Evolutionary conservation across 345 rosid species (phyloP).

Genomic region (Gossypium thurberi): DNA sequence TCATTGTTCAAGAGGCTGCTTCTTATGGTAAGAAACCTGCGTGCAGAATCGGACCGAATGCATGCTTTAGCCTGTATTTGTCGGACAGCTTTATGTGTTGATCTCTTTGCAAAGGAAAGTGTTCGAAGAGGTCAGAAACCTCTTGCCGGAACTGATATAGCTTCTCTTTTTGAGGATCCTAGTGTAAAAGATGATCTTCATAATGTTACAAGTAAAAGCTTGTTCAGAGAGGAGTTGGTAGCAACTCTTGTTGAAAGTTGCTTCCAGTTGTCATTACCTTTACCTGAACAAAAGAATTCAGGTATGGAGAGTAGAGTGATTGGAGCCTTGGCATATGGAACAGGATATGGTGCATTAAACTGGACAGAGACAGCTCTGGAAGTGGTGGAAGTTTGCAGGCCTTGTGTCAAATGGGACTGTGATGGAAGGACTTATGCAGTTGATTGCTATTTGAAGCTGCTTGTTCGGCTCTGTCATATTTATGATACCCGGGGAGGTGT

Average conservation of each 20-base stretch:
- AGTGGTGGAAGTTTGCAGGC: constrained; percentile 96
- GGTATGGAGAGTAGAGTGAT: constrained; percentile 99
- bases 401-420: constrained; percentile 98
- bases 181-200: constrained; percentile 84
- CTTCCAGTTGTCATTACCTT: constrained; percentile 93
- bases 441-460: constrained; percentile 92
- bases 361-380: constrained; percentile 98
- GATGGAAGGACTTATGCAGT: constrained; percentile 95
- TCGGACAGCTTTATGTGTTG: constrained; percentile 96
- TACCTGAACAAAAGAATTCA: constrained; percentile 81
- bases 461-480: constrained; percentile 88
- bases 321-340: constrained; percentile 97
- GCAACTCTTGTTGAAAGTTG: constrained; percentile 98
- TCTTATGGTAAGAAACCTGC: constrained; percentile 93
- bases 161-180: constrained; percentile 92
- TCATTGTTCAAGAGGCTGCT: constrained; percentile 88
- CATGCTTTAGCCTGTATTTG: constrained; percentile 97
- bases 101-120: constrained; percentile 93
- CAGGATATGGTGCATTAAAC: constrained; percentile 97
- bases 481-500: constrained; percentile 97
- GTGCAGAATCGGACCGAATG: constrained; percentile 99
- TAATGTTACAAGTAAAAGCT: constrained; percentile 68
- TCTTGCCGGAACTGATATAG: constrained; percentile 88
- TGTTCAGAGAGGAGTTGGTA: constrained; percentile 92
- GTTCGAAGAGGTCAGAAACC: constrained; percentile 98